Conservation (phyloP, 2,329 filamentous ascomycete genomes). For the Botrytis fragariae region DNA sequence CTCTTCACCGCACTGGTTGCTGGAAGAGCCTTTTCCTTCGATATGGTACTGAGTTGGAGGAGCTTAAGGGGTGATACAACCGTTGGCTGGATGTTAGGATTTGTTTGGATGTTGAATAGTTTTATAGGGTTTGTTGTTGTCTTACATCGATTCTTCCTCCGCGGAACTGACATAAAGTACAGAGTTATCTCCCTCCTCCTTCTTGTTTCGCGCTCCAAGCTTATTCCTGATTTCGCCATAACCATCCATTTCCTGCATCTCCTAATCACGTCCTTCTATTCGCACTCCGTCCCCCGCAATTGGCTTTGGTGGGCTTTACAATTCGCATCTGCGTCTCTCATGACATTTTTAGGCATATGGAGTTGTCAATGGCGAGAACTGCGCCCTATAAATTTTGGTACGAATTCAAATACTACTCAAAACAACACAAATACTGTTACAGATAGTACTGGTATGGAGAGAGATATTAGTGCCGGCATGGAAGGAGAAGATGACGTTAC, state of each 20-base stretch:
- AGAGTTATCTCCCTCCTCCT: slow-evolving; percentile 82
- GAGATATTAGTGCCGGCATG: slow-evolving; percentile 28
- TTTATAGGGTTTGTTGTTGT: slow-evolving; percentile 56
- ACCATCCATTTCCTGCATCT: slow-evolving; percentile 85
- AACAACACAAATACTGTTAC: slow-evolving; percentile 17
- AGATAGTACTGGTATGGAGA: slow-evolving; percentile 26
- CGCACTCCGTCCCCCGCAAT: slow-evolving; percentile 70
- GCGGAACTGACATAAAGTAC: slow-evolving; percentile 16
- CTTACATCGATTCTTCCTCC: slow-evolving; percentile 6
- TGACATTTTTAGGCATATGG: slow-evolving; percentile 78
- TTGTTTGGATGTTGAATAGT: slow-evolving; percentile 66
- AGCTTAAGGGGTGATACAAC: slow-evolving; percentile 65
- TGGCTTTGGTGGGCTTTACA: slow-evolving; percentile 83
- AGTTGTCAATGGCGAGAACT: slow-evolving; percentile 88
- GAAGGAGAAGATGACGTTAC: slow-evolving; percentile 25
- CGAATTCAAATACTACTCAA: slow-evolving; percentile 44
- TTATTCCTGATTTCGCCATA: slow-evolving; percentile 90
- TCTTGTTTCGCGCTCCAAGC: slow-evolving; percentile 83
- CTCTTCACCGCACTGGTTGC: slow-evolving; percentile 66
- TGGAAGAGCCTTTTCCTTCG: slow-evolving; percentile 56
- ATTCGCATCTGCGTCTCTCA: slow-evolving; percentile 56
- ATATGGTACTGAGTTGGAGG: slow-evolving; percentile 62
- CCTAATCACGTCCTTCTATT: slow-evolving; percentile 73
- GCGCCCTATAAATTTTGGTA: slow-evolving; percentile 80
- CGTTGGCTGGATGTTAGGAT: slow-evolving; percentile 65